Percentiles rank a stretch among this genome's conserved stretches.
Conservation (phyloP, 129 eudicot species). For the Artemisia tridentata region DNA sequence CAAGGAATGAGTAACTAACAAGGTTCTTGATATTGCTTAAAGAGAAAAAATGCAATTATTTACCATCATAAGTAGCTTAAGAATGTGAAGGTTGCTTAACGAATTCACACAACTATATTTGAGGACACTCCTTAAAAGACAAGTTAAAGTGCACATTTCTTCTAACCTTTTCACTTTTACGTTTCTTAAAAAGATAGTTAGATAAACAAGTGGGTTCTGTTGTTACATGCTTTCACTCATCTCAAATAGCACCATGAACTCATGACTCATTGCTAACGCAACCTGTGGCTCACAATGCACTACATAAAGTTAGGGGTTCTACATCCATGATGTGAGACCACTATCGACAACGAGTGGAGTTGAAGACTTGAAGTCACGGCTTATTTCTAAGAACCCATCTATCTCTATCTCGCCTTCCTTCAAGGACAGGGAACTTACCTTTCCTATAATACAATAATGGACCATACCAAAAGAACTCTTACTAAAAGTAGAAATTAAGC, state of each 20-base stretch:
- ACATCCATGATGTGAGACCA: constrained; percentile 17
- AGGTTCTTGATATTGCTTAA: not conserved
- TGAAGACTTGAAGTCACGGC: constrained; percentile 35
- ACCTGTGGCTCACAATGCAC: constrained; percentile 21
- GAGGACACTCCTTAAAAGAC: constrained; percentile 16
- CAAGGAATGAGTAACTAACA: not conserved
- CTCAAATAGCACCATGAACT: not conserved
- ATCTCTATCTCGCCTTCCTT: constrained; percentile 27
- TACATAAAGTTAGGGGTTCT: constrained; percentile 13
- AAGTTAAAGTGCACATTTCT: not conserved
- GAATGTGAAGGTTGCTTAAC: constrained; percentile 14
- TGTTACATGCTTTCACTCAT: constrained; percentile 19
- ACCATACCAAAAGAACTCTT: not conserved
- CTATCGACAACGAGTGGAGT: constrained; percentile 20
- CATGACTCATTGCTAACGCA: constrained; percentile 14
- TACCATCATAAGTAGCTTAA: not conserved
- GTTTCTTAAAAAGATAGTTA: constrained; percentile 4
- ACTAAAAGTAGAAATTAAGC: constrained; percentile 9
- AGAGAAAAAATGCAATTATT: not conserved
- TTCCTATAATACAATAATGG: constrained; percentile 20
- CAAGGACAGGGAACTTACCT: constrained; percentile 35
- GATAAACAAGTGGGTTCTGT: not conserved
- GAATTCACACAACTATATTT: constrained; percentile 5
- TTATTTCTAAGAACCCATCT: constrained; percentile 13
- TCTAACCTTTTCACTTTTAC: not conserved